Conservation (phyloP, 495 filamentous ascomycete species). For the Pyrenula aspistea region DNA sequence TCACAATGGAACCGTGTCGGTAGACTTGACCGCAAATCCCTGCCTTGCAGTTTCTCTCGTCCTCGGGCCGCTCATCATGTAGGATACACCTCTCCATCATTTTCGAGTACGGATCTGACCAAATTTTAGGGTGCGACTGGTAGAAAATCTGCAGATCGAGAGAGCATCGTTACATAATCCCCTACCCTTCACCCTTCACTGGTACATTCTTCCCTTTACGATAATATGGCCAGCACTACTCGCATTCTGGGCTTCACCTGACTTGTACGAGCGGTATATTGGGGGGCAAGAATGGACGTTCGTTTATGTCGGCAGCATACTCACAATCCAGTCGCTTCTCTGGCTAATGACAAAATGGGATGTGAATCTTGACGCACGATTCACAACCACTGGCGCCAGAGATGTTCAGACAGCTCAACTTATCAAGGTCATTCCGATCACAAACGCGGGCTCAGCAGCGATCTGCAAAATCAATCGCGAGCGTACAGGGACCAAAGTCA, state of each 20-base stretch:
- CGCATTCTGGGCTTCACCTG: conserved; percentile 66
- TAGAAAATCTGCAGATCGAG: conserved; percentile 82
- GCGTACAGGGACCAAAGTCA: conserved; percentile 57
- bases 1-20: no score
- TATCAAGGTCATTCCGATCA: conserved; percentile 87
- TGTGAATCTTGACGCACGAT: conserved; percentile 69
- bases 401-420: conserved; percentile 66
- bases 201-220: conserved; percentile 85
- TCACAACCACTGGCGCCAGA: conserved; percentile 63
- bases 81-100: no score
- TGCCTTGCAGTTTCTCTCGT: no score
- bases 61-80: no score
- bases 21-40: no score
- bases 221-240: conserved; percentile 88
- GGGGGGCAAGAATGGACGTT: conserved; percentile 91
- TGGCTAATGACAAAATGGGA: conserved; percentile 99
- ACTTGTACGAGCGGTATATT: conserved; percentile 82
- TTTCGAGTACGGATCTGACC: no score
- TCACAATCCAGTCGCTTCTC: conserved; percentile 74
- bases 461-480: conserved; percentile 73
- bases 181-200: conserved; percentile 65
- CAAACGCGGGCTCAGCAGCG: conserved; percentile 81
- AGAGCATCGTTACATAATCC: conserved; percentile 80
- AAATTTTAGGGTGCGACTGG: conserved; percentile 53
- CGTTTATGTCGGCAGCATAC: conserved; percentile 76